Evolutionary conservation across 208 protist species (phyloP), one percentile per base, ranked within the genome.

Genomic region (Wallacemonas sp.): DNA sequence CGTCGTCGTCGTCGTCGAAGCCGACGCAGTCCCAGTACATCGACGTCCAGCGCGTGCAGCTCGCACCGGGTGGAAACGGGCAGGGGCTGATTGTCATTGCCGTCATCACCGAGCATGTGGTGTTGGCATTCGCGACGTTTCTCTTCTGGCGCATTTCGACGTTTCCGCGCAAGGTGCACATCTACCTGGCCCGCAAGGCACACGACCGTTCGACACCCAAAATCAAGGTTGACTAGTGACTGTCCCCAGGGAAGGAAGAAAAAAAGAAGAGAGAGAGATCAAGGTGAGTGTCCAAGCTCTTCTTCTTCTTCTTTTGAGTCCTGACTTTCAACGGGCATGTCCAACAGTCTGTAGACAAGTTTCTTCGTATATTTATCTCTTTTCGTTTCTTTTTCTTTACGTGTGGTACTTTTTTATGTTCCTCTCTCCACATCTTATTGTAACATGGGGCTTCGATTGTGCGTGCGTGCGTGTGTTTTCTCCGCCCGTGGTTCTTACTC

Each of bases 61-160:
- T 38, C 4, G 30, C 63, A 11, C 5, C 17, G 2, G 41, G 34
- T 47, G 34, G 29, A 3, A 30, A 41, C 19, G 58, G 32, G 6
- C 17, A 38, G 27, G 17, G 39, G 52, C 34, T 58, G 4, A 58
- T 58, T 58, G 52, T 58, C 30, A 39, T 58, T 16, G 47, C 44
- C 27, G 38, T 65, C n/a, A n/a, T 60, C 32, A 69, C 80, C 26
- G 83, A 88, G 66, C 79, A 88, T 34, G 44, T 80, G 16, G 60
- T 85, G 47, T 52, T 80, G 39, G 58, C 65, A 17, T 39, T 81
- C 39, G 58, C 68, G 33, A 41, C 60, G 8, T 85, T 88, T 56
- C 66, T 88, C 34, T 68, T 80, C 9, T 84, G 72, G 78, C 65
- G 75, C 61, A 80, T 88, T 38, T 71, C 78, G 0, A 74, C 74